Conservation (phyloP, 2,329 filamentous ascomycete species). For the Aspergillus fumigatus region DNA sequence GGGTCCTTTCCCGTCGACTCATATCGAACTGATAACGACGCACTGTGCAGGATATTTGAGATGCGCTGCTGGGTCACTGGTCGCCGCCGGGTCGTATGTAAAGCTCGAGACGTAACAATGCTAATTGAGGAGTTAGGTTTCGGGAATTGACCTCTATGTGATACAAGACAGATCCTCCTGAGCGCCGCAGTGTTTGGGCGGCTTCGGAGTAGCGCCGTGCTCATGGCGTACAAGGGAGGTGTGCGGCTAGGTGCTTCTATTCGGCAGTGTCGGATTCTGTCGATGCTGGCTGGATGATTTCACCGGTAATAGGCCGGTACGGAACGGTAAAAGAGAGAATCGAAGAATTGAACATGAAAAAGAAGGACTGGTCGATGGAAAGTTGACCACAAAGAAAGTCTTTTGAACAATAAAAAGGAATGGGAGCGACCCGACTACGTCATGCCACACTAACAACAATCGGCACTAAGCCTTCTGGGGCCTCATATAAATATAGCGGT, state of each 20-base stretch:
- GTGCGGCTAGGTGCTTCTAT: neutral
- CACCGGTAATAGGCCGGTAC: neutral
- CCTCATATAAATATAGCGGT: neutral
- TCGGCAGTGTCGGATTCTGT: neutral
- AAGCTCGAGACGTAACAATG: slow-evolving; percentile 13
- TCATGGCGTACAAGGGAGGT: slow-evolving; percentile 19
- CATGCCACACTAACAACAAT: neutral
- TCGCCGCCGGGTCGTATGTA: slow-evolving; percentile 20
- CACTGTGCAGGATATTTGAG: slow-evolving; percentile 16
- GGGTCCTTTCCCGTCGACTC: slow-evolving; percentile 26
- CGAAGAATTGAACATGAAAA: neutral
- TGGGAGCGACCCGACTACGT: neutral
- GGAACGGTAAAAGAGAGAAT: neutral
- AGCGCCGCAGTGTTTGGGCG: slow-evolving; percentile 24
- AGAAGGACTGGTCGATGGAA: neutral
- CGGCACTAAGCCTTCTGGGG: neutral
- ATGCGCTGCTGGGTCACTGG: slow-evolving; percentile 20
- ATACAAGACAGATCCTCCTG: slow-evolving; percentile 22
- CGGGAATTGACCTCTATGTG: slow-evolving; percentile 16
- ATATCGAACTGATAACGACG: slow-evolving; percentile 26
- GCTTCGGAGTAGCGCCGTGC: slow-evolving; percentile 28
- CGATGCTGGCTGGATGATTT: neutral
- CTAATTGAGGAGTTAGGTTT: slow-evolving; percentile 9
- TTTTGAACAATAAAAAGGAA: neutral
- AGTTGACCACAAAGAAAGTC: neutral